phyloP scores from a whole-genome alignment of 2,329 filamentous ascomycete species.

The Colletotrichum spinosum region DNA sequence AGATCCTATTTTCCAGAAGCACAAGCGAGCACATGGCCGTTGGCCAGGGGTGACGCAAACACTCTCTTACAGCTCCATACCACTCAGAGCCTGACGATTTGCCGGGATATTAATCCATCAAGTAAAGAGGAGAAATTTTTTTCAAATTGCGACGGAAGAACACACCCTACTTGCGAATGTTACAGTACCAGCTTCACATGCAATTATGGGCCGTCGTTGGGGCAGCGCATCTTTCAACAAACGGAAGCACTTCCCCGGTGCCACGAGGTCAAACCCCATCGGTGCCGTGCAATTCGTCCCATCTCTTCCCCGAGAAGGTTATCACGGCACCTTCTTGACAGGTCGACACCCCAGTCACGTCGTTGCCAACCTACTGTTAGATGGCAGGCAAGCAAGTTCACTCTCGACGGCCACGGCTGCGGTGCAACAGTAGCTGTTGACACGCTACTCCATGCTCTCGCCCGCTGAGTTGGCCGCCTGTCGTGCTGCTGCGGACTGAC shows the following conservation, averaged over 20 bases:
- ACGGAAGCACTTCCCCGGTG: slow-evolving; percentile 37
- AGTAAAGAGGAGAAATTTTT: slow-evolving; percentile 33
- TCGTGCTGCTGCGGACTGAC: no score
- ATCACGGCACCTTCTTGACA: slow-evolving; percentile 22
- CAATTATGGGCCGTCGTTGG: background rate
- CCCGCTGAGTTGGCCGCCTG: background rate
- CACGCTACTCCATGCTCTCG: background rate
- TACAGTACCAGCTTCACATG: background rate
- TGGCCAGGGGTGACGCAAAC: slow-evolving; percentile 35
- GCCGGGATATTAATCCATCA: slow-evolving; percentile 25
- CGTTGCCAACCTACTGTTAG: slow-evolving; percentile 2
- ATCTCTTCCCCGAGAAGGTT: slow-evolving; percentile 26
- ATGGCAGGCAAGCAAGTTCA: slow-evolving; percentile 14
- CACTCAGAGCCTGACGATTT: slow-evolving; percentile 25
- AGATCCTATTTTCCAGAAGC: slow-evolving; percentile 38
- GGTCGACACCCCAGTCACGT: slow-evolving; percentile 7
- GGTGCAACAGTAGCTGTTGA: background rate
- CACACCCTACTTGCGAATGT: background rate
- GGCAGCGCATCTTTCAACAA: background rate
- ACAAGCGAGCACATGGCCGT: slow-evolving; percentile 31
- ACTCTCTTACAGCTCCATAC: slow-evolving; percentile 3
- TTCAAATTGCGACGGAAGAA: slow-evolving; percentile 13
- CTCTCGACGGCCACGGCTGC: background rate
- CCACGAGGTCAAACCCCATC: slow-evolving; percentile 32
- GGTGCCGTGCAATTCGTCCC: slow-evolving; percentile 16